Percentiles rank a stretch among this genome's conserved stretches.
phyloP scores from a whole-genome alignment of 441 rosid species.

The Gossypium schwendimanii region DNA sequence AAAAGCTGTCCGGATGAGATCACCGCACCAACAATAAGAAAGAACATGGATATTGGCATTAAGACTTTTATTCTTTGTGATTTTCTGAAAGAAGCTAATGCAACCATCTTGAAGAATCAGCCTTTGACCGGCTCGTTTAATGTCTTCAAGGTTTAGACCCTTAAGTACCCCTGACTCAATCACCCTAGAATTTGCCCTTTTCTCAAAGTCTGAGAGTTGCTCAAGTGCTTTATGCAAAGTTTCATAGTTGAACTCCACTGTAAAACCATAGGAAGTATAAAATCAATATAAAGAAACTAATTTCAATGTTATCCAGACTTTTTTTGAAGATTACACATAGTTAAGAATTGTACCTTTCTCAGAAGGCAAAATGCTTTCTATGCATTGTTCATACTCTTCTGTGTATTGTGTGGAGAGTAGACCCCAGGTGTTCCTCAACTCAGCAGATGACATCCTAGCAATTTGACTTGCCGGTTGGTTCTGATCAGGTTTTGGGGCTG shows the following conservation, averaged over 20 bases:
- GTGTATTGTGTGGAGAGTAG: conserved; percentile 67
- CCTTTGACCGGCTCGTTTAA: conserved; percentile 71
- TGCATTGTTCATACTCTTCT: conserved; percentile 85
- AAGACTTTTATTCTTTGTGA: conserved; percentile 39
- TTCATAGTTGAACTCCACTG: conserved; percentile 67
- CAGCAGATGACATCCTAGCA: conserved; percentile 64
- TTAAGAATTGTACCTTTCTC: conserved; percentile 44
- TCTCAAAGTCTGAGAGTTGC: conserved; percentile 68
- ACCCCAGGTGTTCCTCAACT: conserved; percentile 72
- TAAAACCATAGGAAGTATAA: conserved; percentile 18
- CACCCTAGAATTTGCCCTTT: conserved; percentile 68
- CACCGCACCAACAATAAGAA: conserved; percentile 93
- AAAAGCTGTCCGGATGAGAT: conserved; percentile 74
- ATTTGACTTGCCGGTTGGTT: conserved; percentile 43
- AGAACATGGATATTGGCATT: conserved; percentile 57
- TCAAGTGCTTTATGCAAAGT: conserved; percentile 56
- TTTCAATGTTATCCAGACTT: neutral
- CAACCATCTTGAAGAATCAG: conserved; percentile 82
- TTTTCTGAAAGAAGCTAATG: conserved; percentile 51
- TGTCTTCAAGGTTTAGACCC: conserved; percentile 78
- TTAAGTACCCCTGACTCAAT: conserved; percentile 67
- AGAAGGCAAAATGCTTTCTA: conserved; percentile 60
- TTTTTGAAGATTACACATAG: neutral
- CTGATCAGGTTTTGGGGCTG: conserved; percentile 74
- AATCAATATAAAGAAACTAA: neutral